phyloP scores from a whole-genome alignment of 345 rosid species.

The Aegle marmelos region DNA sequence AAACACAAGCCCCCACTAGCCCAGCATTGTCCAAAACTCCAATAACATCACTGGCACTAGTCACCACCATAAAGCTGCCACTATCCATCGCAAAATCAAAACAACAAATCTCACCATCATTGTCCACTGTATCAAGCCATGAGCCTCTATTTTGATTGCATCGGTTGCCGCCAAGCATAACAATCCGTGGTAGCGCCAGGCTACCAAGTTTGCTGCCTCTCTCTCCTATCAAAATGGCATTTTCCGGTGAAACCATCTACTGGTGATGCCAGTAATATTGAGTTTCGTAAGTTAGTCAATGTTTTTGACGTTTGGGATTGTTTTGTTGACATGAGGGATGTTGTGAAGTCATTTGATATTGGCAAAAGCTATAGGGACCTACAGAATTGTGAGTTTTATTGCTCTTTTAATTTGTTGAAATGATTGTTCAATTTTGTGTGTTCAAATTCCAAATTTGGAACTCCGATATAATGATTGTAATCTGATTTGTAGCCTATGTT shows the following conservation, averaged over 20 bases:
- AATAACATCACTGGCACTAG: no score
- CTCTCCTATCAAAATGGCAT: conserved; percentile 31
- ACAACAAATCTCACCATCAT: no score
- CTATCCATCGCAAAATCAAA: no score
- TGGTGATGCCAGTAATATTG: conserved; percentile 48
- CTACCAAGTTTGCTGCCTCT: no score
- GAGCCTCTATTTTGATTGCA: no score
- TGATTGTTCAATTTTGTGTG: neutral
- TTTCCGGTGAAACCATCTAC: conserved; percentile 50
- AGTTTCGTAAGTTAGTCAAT: conserved; percentile 46
- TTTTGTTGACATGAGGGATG: conserved; percentile 69
- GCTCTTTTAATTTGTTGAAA: neutral
- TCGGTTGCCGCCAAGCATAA: no score
- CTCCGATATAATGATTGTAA: neutral
- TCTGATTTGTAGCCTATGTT: neutral
- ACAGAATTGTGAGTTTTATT: neutral
- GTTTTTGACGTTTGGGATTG: conserved; percentile 51
- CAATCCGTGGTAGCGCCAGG: no score
- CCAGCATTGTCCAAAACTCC: no score
- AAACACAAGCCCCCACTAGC: no score
- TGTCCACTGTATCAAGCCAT: no score
- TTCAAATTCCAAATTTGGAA: neutral
- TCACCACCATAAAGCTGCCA: no score
- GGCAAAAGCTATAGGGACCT: neutral
- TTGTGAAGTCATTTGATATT: conserved; percentile 45